phyloP scores from a whole-genome alignment of 805 yeast species.

The Ogataea methanolica region DNA sequence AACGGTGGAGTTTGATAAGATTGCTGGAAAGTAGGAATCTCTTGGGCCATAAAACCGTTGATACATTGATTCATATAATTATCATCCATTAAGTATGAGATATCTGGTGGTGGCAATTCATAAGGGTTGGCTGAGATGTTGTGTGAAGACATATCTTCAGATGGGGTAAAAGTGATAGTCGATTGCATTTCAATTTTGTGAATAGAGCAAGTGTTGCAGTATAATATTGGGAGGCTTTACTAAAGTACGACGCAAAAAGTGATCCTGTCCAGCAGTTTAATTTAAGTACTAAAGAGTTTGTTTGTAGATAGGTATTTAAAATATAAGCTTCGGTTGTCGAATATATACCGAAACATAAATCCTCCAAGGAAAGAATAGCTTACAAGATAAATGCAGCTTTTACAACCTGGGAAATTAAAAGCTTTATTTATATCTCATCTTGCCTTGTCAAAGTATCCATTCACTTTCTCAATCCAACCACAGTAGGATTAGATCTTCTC shows the following conservation, averaged over 20 bases:
- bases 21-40: conserved; percentile 1
- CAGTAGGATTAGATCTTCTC: no score
- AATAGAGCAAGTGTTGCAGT: not conserved
- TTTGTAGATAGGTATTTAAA: no score
- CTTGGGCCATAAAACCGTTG: not conserved
- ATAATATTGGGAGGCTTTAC: not conserved
- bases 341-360: no score
- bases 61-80: conserved; percentile 4
- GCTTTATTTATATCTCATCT: not conserved
- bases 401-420: conserved; percentile 1
- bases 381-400: not conserved
- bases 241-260: not conserved
- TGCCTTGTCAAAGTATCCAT: no score
- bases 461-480: no score
- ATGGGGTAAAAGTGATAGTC: conserved; percentile 10
- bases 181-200: conserved; percentile 3
- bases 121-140: not conserved
- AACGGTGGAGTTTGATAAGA: not conserved
- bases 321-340: no score
- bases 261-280: no score
- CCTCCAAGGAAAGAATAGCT: no score
- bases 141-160: conserved; percentile 9
- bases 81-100: conserved; percentile 9
- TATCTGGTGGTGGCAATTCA: conserved; percentile 7
- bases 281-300: no score